phyloP scores from a whole-genome alignment of 83 land plant species.

The Larix sibirica region DNA sequence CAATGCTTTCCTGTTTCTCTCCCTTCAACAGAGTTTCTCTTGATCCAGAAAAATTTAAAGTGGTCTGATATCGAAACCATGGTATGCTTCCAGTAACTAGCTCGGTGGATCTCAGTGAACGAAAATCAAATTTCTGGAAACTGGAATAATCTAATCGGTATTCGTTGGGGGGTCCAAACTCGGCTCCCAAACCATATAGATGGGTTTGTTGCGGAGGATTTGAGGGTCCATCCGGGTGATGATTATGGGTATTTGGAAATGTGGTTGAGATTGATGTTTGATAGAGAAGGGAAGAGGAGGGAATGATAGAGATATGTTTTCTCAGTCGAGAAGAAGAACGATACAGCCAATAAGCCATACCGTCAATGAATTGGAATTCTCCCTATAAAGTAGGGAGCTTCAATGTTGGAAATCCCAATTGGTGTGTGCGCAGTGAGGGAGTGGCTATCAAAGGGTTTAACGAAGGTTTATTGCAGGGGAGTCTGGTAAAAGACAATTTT shows the following conservation, averaged over 20 bases:
- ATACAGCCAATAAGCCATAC: constrained; percentile 4
- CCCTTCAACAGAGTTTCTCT: constrained; percentile 3
- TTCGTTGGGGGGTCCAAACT: neutral
- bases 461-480: too few species aligned
- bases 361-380: too few species aligned
- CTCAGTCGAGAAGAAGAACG: neutral
- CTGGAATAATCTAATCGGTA: neutral
- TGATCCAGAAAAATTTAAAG: neutral
- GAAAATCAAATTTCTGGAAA: neutral
- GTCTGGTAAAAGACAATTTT: too few species aligned
- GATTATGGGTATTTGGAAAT: neutral
- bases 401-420: too few species aligned
- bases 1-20: neutral
- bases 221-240: neutral
- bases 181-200: neutral
- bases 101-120: neutral
- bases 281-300: neutral
- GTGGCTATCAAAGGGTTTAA: too few species aligned
- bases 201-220: neutral
- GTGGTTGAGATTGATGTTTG: neutral
- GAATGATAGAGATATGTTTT: neutral
- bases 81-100: neutral
- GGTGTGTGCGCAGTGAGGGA: too few species aligned
- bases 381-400: too few species aligned
- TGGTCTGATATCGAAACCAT: constrained; percentile 5